Percentiles rank a stretch among this genome's conserved stretches.
Conservation (phyloP, 2,329 filamentous ascomycete genomes). For the Colletotrichum sp. region DNA sequence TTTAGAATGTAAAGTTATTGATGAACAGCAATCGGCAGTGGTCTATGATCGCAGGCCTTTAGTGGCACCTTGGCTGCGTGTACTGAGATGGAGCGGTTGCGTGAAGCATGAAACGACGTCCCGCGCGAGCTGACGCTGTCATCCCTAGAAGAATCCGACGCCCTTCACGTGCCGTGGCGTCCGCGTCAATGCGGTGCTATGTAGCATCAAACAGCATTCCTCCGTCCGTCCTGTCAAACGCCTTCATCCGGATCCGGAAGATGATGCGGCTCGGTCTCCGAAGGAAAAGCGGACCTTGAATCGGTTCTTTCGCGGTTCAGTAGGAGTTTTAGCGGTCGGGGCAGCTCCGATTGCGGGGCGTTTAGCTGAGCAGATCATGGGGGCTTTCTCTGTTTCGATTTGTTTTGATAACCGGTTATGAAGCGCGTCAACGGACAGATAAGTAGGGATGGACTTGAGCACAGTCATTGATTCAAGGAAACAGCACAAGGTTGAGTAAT, state of each 20-base stretch:
- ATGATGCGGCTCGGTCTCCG: neutral
- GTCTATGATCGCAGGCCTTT: neutral
- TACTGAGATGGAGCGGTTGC: neutral
- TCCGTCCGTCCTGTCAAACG: neutral
- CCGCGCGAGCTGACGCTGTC: neutral
- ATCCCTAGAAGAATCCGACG: neutral
- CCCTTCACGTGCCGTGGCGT: neutral
- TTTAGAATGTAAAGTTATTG: neutral
- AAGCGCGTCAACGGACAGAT: neutral
- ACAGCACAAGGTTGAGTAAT: neutral
- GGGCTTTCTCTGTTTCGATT: neutral
- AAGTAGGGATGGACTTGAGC: neutral
- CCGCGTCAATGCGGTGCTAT: neutral
- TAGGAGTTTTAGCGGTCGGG: neutral
- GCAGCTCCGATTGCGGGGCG: neutral
- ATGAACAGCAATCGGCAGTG: neutral
- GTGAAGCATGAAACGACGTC: neutral
- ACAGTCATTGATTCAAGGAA: neutral
- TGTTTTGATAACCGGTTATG: neutral
- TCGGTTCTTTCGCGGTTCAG: neutral
- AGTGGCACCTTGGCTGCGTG: neutral
- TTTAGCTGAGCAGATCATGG: neutral
- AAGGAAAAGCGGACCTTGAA: neutral
- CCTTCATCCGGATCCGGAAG: neutral
- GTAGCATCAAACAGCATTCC: neutral